phyloP scores from a whole-genome alignment of 1,139 yeast species.

The Saccharomycopsis phalli region DNA sequence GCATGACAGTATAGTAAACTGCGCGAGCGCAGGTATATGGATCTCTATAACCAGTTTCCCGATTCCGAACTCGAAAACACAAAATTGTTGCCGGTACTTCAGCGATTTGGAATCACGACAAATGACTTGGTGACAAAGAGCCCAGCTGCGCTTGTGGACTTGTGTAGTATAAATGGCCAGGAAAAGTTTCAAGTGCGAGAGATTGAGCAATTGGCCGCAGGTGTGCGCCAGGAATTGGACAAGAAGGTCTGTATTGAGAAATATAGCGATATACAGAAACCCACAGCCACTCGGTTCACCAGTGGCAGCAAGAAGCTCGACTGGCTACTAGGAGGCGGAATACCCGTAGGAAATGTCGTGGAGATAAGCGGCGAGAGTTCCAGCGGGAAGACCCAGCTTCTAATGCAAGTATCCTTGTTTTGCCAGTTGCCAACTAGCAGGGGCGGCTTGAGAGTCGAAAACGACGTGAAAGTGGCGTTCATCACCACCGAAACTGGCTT shows the following conservation, averaged over 20 bases:
- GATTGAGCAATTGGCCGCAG: neutral
- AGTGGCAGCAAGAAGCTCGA: slow-evolving; percentile 61
- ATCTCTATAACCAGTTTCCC: slow-evolving; percentile 12
- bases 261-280: neutral
- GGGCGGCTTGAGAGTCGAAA: slow-evolving; percentile 35
- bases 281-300: slow-evolving; percentile 29
- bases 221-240: neutral
- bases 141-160: slow-evolving; percentile 8
- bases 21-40: no score
- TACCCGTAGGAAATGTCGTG: slow-evolving; percentile 56
- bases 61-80: slow-evolving; percentile 1
- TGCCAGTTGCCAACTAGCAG: slow-evolving; percentile 40
- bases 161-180: slow-evolving; percentile 4
- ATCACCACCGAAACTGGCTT: slow-evolving; percentile 71
- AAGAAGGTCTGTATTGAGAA: neutral
- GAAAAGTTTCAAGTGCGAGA: slow-evolving; percentile 1
- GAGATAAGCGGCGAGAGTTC: slow-evolving; percentile 84
- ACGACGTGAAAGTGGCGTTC: slow-evolving; percentile 31
- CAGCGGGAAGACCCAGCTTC: slow-evolving; percentile 73
- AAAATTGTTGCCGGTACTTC: neutral
- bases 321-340: slow-evolving; percentile 54
- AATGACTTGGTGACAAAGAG: slow-evolving; percentile 9
- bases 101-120: slow-evolving; percentile 7
- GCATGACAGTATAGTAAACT: no score
- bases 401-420: slow-evolving; percentile 53